Percentiles rank a stretch among this genome's conserved stretches.
Evolutionary conservation across 306 rosid genomes (phyloP).

Genomic region (Pterocarpus santalinus): DNA sequence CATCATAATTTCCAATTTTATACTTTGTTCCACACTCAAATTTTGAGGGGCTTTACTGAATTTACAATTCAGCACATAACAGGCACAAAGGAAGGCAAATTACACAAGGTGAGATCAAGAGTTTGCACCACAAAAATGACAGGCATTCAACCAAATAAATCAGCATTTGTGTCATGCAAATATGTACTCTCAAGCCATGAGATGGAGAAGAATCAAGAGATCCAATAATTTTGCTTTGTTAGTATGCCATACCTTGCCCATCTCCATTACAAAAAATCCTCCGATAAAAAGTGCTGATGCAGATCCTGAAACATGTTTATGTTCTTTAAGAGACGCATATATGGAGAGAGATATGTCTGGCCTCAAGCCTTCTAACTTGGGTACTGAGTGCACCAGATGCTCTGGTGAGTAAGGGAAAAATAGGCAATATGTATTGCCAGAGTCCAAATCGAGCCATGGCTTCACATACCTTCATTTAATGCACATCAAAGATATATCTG

Average conservation of each 20-base stretch:
- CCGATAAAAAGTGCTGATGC: conserved; percentile 87
- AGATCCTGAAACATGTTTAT: conserved; percentile 71
- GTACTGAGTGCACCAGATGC: conserved; percentile 78
- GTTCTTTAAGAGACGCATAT: conserved; percentile 70
- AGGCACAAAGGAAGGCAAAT: conserved; percentile 38
- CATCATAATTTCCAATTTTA: conserved; percentile 26
- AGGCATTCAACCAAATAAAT: conserved; percentile 34
- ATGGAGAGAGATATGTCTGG: conserved; percentile 73
- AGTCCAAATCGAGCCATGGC: conserved; percentile 87
- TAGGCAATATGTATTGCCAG: conserved; percentile 79
- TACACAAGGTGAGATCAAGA: conserved; percentile 30
- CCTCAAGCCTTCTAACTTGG: conserved; percentile 76
- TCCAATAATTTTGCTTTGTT: conserved; percentile 21
- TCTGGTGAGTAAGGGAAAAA: conserved; percentile 92
- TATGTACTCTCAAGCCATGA: conserved; percentile 24
- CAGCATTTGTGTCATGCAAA: conserved; percentile 23
- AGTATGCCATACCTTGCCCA: conserved; percentile 66
- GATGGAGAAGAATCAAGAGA: background rate
- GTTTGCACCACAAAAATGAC: conserved; percentile 15
- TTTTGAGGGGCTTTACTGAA: conserved; percentile 22
- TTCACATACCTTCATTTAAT: conserved; percentile 73
- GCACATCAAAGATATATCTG: conserved; percentile 35
- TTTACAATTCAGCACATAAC: conserved; percentile 32
- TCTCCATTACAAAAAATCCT: conserved; percentile 83
- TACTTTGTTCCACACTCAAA: conserved; percentile 24